phyloP scores from a whole-genome alignment of 208 protist genomes.

The Acanthamoeba triangularis region DNA sequence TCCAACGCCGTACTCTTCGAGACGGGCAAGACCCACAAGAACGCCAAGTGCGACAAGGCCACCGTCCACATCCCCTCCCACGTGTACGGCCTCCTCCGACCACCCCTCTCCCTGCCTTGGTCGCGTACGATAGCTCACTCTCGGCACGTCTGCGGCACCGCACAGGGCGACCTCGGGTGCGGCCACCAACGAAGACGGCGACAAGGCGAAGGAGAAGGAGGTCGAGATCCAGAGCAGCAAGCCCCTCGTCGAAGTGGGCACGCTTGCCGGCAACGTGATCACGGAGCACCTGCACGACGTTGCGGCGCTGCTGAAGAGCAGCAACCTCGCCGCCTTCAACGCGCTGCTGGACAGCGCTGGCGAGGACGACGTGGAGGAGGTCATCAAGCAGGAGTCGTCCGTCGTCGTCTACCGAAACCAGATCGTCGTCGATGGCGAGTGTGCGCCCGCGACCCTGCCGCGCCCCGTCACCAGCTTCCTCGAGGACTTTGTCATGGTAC shows the following conservation, averaged over 20 bases:
- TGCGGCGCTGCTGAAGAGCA: neutral
- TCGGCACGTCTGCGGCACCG: neutral
- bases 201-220: neutral
- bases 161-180: neutral
- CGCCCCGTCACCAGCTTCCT: neutral
- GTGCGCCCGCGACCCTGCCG: neutral
- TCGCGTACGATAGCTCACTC: neutral
- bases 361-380: neutral
- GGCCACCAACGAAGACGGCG: neutral
- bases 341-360: neutral
- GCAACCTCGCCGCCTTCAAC: conserved; percentile 23
- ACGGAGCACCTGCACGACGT: neutral
- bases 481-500: neutral
- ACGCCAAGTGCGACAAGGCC: neutral
- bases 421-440: conserved; percentile 25
- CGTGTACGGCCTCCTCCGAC: neutral
- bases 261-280: neutral
- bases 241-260: conserved; percentile 16
- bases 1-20: conserved; percentile 5
- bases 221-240: neutral
- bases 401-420: conserved; percentile 14
- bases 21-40: conserved; percentile 8
- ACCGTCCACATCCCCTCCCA: conserved; percentile 26
- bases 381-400: neutral
- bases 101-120: neutral